Base-by-base conservation (phyloP, 148 eudicot species). In the Nepenthes mirabilis region DNA sequence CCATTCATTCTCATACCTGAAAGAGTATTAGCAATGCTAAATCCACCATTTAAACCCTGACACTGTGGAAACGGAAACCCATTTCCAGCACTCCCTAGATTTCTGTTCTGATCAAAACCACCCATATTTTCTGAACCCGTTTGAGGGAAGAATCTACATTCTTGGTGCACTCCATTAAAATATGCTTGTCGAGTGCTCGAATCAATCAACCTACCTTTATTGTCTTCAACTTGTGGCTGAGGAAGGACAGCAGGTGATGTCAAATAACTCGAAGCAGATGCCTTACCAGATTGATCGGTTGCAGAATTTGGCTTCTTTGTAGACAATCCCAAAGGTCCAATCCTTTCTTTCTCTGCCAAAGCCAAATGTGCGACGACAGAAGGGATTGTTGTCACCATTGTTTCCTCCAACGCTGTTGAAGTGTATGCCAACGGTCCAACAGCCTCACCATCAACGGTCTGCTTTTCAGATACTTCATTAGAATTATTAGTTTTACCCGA, bases 1-100 rank as follows among this genome's bases (percentile, higher is more conserved):
- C 52, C 52, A n/a, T 49, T 49, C 62, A 59, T 59, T 32, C 64
- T 61, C 45, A 61, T 7, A 37, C 55, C 34, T 11, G 52, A 11
- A 1, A 50, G 50, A 13, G 52, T 2, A 50, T 61, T 61, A 6
- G 35, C 32, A 61, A 49, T 5, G 2, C 52, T 36, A 61, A 49
- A 61, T 1, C 55, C 64, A 47, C 55, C 55, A 3, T 33, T 47
- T 12, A 60, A 47, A 32, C 63, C 54, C 14, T 5, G 14, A 48
- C 32, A 35, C 1, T 13, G 14, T 2, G 54, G n/a, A 13, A 43
- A 33, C 3, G 63, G 54, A 47, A 61, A 48, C 32, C 55, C 64
- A 6, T 43, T 49, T n/a, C 14, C 55, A 12, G n/a, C 11, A 23
- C 43, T 61, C 33, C 54, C 55, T 37, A 50, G 0, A 34, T 3